These are phyloP conservation scores for Oxalis stricta DNA, from an alignment of 441 rosid genomes.

Conservation along the genomic window DNA sequence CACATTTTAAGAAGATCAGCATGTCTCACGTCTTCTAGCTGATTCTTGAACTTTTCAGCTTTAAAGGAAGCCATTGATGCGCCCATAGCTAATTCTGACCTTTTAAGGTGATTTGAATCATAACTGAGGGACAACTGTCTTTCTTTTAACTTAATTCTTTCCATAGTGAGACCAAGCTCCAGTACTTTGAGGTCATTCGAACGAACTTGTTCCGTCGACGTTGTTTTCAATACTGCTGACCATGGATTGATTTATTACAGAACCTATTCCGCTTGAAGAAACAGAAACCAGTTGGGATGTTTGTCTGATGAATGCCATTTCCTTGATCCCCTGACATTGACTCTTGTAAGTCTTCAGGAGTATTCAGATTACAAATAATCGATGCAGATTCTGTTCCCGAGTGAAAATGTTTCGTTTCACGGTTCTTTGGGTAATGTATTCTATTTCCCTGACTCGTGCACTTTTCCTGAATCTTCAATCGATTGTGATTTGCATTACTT, in stretches of 20 bases:
- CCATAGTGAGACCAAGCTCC: constrained; percentile 48
- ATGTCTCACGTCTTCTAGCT: constrained; percentile 56
- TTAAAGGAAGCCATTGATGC: constrained; percentile 50
- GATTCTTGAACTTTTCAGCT: constrained; percentile 61
- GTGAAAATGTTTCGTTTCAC: background rate
- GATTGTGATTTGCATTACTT: constrained; percentile 3
- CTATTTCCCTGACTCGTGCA: constrained; percentile 25
- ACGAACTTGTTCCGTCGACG: constrained; percentile 47
- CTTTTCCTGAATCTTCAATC: constrained; percentile 19
- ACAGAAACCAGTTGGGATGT: constrained; percentile 25
- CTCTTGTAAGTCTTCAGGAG: background rate
- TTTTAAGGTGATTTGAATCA: constrained; percentile 52
- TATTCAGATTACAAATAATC: background rate
- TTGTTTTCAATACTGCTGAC: constrained; percentile 34
- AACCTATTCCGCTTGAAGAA: constrained; percentile 18
- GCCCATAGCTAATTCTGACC: constrained; percentile 56
- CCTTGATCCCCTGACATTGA: constrained; percentile 12
- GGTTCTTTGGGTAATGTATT: too few species aligned
- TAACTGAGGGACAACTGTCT: constrained; percentile 28
- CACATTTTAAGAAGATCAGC: constrained; percentile 52
- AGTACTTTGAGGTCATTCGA: constrained; percentile 60
- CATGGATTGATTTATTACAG: constrained; percentile 13
- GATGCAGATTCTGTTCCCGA: background rate
- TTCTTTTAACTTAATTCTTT: constrained; percentile 43
- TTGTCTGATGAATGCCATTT: constrained; percentile 20